Percentiles rank a stretch among this genome's conserved stretches.
These are phyloP conservation scores for Chlamydomonas asymmetrica DNA, from an alignment of 139 green algal species.

Conservation along the genomic window DNA sequence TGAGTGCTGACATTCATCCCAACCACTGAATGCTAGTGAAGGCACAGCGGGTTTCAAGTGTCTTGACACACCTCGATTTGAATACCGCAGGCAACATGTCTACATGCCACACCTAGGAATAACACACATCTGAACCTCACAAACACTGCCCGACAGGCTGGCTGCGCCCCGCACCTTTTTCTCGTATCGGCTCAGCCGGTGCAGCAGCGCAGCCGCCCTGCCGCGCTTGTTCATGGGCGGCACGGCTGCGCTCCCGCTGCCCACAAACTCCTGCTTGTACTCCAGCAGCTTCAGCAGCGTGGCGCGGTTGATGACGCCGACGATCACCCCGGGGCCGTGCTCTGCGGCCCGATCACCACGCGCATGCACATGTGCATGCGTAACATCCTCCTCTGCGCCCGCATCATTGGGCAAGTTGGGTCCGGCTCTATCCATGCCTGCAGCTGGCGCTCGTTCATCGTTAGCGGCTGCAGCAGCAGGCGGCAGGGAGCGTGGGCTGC, in stretches of 20 bases:
- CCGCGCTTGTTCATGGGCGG: neutral
- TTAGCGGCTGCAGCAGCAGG: too few relatives aligned
- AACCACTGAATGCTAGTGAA: neutral
- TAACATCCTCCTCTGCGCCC: too few relatives aligned
- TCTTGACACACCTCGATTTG: too few relatives aligned
- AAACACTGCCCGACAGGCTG: too few relatives aligned
- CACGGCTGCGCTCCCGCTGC: neutral
- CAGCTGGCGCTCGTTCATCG: too few relatives aligned
- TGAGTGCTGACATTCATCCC: neutral
- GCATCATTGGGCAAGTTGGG: too few relatives aligned
- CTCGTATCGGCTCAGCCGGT: neutral
- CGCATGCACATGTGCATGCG: too few relatives aligned
- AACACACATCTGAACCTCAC: neutral
- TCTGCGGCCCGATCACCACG: neutral
- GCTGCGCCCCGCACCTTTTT: too few relatives aligned
- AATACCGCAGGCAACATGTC: neutral
- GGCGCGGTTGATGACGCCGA: slow-evolving; percentile 10
- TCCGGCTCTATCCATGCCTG: too few relatives aligned
- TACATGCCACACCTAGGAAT: neutral
- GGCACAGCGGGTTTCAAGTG: too few relatives aligned
- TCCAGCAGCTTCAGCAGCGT: slow-evolving; percentile 26
- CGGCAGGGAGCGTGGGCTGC: too few relatives aligned
- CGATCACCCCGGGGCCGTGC: neutral
- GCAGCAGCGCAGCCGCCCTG: neutral
- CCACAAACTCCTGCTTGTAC: neutral